These are phyloP conservation scores for Ordospora colligata DNA, from an alignment of 371 early-diverging fungal species.

Conservation along the genomic window DNA sequence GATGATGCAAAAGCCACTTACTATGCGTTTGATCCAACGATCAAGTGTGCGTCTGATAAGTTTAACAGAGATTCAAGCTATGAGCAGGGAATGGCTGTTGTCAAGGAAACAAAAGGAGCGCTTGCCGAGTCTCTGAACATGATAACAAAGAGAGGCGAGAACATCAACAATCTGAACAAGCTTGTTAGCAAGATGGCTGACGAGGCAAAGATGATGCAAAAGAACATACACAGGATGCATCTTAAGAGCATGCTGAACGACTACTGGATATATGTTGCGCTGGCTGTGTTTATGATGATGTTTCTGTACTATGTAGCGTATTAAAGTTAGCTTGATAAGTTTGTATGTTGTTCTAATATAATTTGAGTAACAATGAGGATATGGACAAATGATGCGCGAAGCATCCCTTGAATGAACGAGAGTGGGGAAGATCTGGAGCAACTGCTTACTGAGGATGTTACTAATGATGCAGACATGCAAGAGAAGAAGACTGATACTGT, in stretches of 20 bases:
- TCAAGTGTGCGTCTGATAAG: constrained; percentile 22
- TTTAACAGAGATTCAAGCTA: constrained; percentile 39
- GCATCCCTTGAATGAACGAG: neutral
- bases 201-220: constrained; percentile 40
- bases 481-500: neutral
- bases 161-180: constrained; percentile 40
- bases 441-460: neutral
- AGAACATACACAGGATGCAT: constrained; percentile 32
- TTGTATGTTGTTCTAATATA: neutral
- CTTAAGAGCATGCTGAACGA: constrained; percentile 15
- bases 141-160: constrained; percentile 44
- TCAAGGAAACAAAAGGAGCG: constrained; percentile 36
- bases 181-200: constrained; percentile 28
- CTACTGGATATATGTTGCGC: constrained; percentile 37
- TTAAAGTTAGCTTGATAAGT: neutral
- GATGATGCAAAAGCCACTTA: constrained; percentile 11
- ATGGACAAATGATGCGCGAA: neutral
- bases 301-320: constrained; percentile 32
- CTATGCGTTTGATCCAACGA: constrained; percentile 36
- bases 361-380: neutral
- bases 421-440: neutral
- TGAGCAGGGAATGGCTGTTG: neutral
- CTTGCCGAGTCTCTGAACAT: constrained; percentile 48
- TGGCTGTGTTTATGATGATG: constrained; percentile 30
- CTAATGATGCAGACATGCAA: neutral